Evolutionary conservation across 495 filamentous ascomycete species (phyloP), one percentile per base, ranked within the genome.

Genomic region (Pyronema domesticum): DNA sequence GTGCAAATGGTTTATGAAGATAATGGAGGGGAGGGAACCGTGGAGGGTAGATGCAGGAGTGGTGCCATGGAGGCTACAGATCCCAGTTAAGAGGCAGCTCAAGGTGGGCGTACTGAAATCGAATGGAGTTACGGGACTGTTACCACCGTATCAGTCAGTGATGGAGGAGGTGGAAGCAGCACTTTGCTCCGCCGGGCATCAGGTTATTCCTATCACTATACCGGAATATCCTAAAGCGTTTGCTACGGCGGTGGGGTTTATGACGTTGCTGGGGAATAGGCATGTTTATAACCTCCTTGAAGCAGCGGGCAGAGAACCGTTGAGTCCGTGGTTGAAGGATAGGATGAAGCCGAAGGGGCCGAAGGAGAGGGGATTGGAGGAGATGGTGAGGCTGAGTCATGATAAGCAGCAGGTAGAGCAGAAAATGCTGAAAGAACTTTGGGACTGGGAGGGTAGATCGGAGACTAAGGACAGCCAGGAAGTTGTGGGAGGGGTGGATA

Each of bases 361-460:
- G 2, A 80, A 83, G 52, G 75, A 73, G 3, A 80, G 83, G 53
- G 62, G 65, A 0, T 73, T 76, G 0, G 67, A 80, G 0, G 66
- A 73, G 0, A 58, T 68, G 43, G 76, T 68, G 60, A 77, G 79
- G 33, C 57, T 79, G 33, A 68, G 60, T 18, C 68, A 76, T 0
- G 75, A 76, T 52, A 69, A 70, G 0, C 59, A 49, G 69, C 50
- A 53, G 33, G 67, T 71, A 15, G 69, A 70, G 53, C 40, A 65
- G 0, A 67, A 70, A 18, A 65, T 65, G 37, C 68, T 74, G 35
- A 14, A 61, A 6, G 60, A 59, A 0, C 54, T 71, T 46, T 70
- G 68, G 69, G 42, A 65, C 17, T 54, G 63, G 13, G 63, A 72
- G 58, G 74, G 81, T 15, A 78, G 85, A 37, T 30, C 5, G 23